Evolutionary conservation across 257 asterid species (phyloP), one percentile per base, ranked within the genome.

Genomic region (Solanum sparsipilum): DNA sequence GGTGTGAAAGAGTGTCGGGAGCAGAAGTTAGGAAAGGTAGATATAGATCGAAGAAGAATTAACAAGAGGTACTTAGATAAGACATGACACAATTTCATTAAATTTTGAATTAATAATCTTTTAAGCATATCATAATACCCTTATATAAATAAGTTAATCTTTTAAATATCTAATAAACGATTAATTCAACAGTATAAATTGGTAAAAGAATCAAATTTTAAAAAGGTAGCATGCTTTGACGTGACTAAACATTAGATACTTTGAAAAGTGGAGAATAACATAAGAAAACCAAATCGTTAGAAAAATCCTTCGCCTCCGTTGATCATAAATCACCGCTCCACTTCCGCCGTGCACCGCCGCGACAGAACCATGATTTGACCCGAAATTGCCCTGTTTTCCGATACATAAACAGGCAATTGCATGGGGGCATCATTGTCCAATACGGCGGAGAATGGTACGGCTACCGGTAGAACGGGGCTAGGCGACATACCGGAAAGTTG

Each of bases 401-500:
- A 2, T 38, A 74, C 2, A 63, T 83, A 6, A 32, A 31, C 13
- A 67, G 38, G 27, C 16, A 87, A 72, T 41, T 9, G 27, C 44
- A 97, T 97, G 99, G 99, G 99, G 88, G 95, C 99, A 89, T 94
- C 98, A 31, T 85, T 95, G 48, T 97, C 99, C 65, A 94, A 88
- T 93, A 88, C 93, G 90, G 86, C 94, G 91, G 98, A 93, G 87
- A 92, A 91, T 92, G 98, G 95, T 78, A 87, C 94, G 85, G 90
- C 89, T 52, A 88, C 79, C 91, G 94, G 91, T 12, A 94, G 98
- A 88, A 81, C 68, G 9, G 95, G 99, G 48, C 90, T 97, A 73
- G 99, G 99, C 35, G 99, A 97, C 91, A 96, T 97, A 88, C 99
- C 99, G 89, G 99, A 97, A 94, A 94, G 95, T 88, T 97, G 99